These are phyloP conservation scores for Mrakia gelida DNA, from an alignment of 768 basidiomycete genomes.

Conservation along the genomic window DNA sequence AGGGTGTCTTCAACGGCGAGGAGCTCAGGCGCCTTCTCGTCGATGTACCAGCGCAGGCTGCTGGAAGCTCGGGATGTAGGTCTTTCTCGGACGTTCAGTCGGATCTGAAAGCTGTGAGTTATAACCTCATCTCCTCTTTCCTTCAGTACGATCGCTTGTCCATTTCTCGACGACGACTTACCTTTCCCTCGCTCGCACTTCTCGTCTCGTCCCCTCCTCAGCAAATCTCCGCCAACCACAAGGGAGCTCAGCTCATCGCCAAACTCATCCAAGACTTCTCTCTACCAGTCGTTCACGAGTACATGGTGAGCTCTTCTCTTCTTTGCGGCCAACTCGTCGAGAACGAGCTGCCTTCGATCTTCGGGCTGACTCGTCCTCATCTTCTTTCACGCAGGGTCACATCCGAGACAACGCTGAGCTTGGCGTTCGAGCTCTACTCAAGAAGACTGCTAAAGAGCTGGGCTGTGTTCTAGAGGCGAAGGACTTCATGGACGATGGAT, in stretches of 20 bases:
- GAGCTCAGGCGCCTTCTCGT: conserved; percentile 34
- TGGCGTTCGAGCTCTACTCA: conserved; percentile 39
- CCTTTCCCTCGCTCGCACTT: neutral
- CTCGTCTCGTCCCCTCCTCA: neutral
- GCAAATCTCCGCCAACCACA: conserved; percentile 35
- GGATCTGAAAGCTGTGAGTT: conserved; percentile 36
- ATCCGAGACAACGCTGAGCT: conserved; percentile 37
- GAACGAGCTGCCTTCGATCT: too few relatives aligned
- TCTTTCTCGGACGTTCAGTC: conserved; percentile 40
- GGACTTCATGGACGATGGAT: conserved; percentile 39
- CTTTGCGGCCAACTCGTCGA: neutral
- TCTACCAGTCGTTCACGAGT: conserved; percentile 37
- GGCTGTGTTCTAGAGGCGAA: conserved; percentile 18
- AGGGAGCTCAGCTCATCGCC: conserved; percentile 35
- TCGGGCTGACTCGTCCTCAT: neutral
- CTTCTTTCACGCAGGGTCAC: conserved; percentile 6
- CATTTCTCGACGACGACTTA: neutral
- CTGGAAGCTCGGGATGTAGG: conserved; percentile 38
- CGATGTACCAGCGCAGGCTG: conserved; percentile 36
- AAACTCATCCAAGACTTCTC: conserved; percentile 40
- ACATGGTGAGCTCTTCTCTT: conserved; percentile 33
- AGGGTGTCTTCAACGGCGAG: conserved; percentile 36
- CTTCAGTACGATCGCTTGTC: too few relatives aligned
- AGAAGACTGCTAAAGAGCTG: conserved; percentile 34
- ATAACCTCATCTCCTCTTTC: neutral